Evolutionary conservation across 2,329 filamentous ascomycete species (phyloP), one percentile per base, ranked within the genome.

Genomic region (Hirsutella thompsonii): DNA sequence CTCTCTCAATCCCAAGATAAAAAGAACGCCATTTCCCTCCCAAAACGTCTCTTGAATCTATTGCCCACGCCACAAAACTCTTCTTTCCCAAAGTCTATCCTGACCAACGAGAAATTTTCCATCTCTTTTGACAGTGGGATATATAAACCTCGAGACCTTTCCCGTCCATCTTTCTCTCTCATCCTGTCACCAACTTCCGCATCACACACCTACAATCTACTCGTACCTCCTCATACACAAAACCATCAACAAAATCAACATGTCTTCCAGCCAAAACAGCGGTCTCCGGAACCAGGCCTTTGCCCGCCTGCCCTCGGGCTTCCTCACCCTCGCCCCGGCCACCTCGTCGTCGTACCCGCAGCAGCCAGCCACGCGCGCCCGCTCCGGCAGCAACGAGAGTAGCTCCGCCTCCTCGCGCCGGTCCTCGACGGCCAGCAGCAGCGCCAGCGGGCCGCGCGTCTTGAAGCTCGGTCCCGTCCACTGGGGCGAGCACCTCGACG

Each of bases 381-480:
- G 47, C 29, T 28, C 47, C 19, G 34, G 41, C 43, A 35, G 48
- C 39, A 26, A 26, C 23, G 23, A 26, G 23, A 44, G 47, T 36
- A 52, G 57, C 44, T 44, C 37, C 33, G 33, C 43, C 18, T 37
- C 46, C 34, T 55, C 54, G 50, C 67, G 72, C 55, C 72, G 75
- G 56, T 71, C 67, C 47, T 74, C 71, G 43, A 74, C 69, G 56
- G 56, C 69, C 47, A 73, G 68, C 64, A 72, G 67, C 55, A 26
- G 6, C 23, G 6, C 23, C 23, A 58, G 59, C 47, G 16, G 33
- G 5, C 38, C 20, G 20, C 30, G 68, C 44, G 72, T 81, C 57
- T 69, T 81, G 49, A 79, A 78, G 66, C 72, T 81, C 43, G 72
- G 73, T 20, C 76, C 76, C 28, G 75, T 80, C 44, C 74, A 79